These are phyloP conservation scores for Theobroma cacao DNA, from an alignment of 345 rosid species.

Conservation along the genomic window DNA sequence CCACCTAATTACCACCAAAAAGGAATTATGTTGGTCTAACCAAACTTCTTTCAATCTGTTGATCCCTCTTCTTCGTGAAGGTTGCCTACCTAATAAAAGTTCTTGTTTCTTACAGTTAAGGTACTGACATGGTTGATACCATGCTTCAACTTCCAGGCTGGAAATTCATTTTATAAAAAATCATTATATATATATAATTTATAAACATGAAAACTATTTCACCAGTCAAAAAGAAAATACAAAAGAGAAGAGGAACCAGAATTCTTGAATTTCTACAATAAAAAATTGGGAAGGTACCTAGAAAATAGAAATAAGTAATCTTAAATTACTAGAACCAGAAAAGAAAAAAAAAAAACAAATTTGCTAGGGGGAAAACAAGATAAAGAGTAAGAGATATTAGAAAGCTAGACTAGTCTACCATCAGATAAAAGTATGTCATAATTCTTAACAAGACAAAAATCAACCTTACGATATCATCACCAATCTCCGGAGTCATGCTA, in stretches of 20 bases:
- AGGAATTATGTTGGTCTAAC: not conserved
- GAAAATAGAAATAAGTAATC: not conserved
- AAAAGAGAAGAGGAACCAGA: not conserved
- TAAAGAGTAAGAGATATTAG: not conserved
- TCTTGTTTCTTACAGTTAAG: not conserved
- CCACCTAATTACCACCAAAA: not conserved
- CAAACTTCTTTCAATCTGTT: not conserved
- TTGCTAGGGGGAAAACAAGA: not conserved
- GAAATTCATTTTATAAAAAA: too few relatives aligned
- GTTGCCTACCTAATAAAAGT: not conserved
- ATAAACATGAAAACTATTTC: not conserved
- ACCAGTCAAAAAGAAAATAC: not conserved
- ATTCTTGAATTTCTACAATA: not conserved
- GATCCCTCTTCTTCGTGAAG: not conserved
- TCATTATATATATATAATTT: not conserved
- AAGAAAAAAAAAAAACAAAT: not conserved
- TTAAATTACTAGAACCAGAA: not conserved
- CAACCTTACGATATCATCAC: constrained; percentile 99
- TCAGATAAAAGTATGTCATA: not conserved
- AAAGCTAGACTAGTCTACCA: not conserved
- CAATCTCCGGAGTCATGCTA: constrained; percentile 97
- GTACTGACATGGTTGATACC: not conserved
- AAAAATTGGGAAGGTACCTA: not conserved
- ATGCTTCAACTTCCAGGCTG: too few relatives aligned
- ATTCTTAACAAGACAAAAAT: constrained; percentile 19